Percentiles rank a stretch among this genome's conserved stretches.
Evolutionary conservation across 129 eudicot genomes (phyloP).

Genomic region (Flaveria brownii): DNA sequence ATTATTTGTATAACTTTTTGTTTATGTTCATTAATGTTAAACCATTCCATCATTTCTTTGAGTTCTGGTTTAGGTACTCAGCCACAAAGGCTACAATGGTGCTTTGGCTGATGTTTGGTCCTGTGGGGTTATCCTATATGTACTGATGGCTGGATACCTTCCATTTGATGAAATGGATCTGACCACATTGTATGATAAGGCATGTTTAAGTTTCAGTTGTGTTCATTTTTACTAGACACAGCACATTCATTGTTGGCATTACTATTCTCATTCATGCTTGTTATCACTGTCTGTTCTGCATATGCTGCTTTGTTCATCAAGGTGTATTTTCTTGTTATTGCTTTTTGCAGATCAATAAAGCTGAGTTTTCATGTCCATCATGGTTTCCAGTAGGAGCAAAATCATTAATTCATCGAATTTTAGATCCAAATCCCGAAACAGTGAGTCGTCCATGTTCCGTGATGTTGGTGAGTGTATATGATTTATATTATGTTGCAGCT

Average conservation of each 20-base stretch:
- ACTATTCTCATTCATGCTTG: neutral
- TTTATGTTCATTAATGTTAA: constrained; percentile 11
- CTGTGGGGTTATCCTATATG: constrained; percentile 97
- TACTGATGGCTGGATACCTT: constrained; percentile 89
- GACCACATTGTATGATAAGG: constrained; percentile 89
- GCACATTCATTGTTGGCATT: neutral
- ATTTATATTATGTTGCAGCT: neutral
- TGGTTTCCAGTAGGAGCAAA: constrained; percentile 97
- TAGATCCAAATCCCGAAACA: constrained; percentile 91
- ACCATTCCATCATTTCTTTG: constrained; percentile 9
- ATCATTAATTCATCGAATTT: constrained; percentile 78
- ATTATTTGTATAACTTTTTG: neutral
- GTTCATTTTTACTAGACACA: neutral
- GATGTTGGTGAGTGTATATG: neutral
- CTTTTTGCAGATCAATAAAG: constrained; percentile 74
- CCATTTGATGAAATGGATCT: constrained; percentile 99
- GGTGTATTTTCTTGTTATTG: neutral
- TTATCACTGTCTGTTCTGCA: neutral
- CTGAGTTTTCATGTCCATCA: constrained; percentile 85
- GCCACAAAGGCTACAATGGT: constrained; percentile 99
- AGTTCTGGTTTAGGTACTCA: constrained; percentile 69
- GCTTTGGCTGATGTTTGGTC: constrained; percentile 98
- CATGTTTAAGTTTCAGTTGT: constrained; percentile 32
- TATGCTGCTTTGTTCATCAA: constrained; percentile 4
- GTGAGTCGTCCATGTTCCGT: constrained; percentile 46